Conservation (phyloP, 1,139 yeast genomes). For the Protomyces pachydermus region DNA sequence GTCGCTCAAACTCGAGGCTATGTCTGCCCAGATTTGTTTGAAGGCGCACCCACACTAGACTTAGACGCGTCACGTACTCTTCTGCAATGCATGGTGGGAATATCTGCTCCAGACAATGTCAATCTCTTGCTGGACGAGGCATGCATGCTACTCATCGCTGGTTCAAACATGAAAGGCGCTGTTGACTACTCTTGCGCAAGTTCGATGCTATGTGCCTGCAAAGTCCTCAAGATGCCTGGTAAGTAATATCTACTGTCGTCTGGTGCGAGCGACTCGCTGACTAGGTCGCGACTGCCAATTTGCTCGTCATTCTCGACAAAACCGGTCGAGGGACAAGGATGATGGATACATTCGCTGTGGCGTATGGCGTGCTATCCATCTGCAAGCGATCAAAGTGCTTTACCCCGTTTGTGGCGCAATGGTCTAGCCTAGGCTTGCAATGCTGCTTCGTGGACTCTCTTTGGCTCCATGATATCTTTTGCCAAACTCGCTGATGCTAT, state of each 20-base stretch:
- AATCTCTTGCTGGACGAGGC: conserved; percentile 35
- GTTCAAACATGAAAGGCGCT: conserved; percentile 73
- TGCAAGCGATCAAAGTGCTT: conserved; percentile 52
- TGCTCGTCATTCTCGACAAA: conserved; percentile 59
- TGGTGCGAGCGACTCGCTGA: conserved; percentile 70
- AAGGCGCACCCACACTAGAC: conserved; percentile 48
- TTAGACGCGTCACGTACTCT: conserved; percentile 62
- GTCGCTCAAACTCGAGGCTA: conserved; percentile 53
- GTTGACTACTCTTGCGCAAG: conserved; percentile 69
- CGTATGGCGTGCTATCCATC: conserved; percentile 67
- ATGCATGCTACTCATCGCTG: conserved; percentile 57
- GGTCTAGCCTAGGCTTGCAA: conserved; percentile 60
- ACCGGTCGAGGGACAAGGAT: conserved; percentile 84
- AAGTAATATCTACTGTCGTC: conserved; percentile 49
- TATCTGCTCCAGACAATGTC: conserved; percentile 65
- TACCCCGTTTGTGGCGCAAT: conserved; percentile 80
- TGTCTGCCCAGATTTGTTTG: conserved; percentile 52
- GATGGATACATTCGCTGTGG: conserved; percentile 80
- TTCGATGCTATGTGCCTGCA: conserved; percentile 76
- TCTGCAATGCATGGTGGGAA: conserved; percentile 50
- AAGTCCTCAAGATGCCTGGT: conserved; percentile 53
- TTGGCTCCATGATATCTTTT: conserved; percentile 33
- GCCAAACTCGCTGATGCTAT: conserved; percentile 39
- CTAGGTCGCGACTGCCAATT: conserved; percentile 48
- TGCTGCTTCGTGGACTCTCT: conserved; percentile 75